Evolutionary conservation across 192 early-diverging fungal genomes (phyloP), one percentile per base, ranked within the genome.

Genomic region (Coemansia sp.): DNA sequence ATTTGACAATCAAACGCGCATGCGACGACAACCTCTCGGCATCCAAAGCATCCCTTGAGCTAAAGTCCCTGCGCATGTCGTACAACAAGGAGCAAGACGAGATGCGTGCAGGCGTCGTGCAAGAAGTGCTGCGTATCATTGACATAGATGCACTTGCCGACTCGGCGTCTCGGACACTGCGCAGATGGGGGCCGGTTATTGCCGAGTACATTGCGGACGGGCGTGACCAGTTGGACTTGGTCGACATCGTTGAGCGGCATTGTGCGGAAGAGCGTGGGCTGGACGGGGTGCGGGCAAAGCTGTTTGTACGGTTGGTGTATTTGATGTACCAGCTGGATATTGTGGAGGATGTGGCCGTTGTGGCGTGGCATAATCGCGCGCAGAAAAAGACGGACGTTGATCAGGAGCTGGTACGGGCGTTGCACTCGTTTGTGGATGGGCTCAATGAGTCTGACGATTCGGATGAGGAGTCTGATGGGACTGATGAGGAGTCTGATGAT

Each of bases 61-160:
- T 97, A 14, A 94, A 91, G 57, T 89, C 89, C 4, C 77, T 94
- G 51, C 91, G 93, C 46, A 88, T 97, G 87, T 87, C 93, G 19
- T 87, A 86, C 57, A 90, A 96, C 75, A 87, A 89, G 15, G 86
- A 85, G 10, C 92, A 90, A 64, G 78, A 87, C 31, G 90, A 94
- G 71, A 82, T 96, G 65, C 85, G 93, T 7, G 78, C 80, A 40
- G 78, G 89, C 10, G 82, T 93, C n/a, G 78, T 93, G 14, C 90
- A 91, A 19, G 77, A 82, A 25, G 75, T 95, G 21, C 62, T 97
- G 37, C 72, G 72, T 5, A 69, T 79, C 51, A 83, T 91, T 60
- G 85, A 90, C 63, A n/a, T 82, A 4, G 59, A 20, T 4, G 84
- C 86, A 1, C 60, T 78, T 51, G 57, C 66, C 6, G 49, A 58